A percentile compares a stretch with the other conserved stretches of the same genome.
Evolutionary conservation across 2,329 filamentous ascomycete genomes (phyloP).

Genomic region (Xylariaceae sp.): DNA sequence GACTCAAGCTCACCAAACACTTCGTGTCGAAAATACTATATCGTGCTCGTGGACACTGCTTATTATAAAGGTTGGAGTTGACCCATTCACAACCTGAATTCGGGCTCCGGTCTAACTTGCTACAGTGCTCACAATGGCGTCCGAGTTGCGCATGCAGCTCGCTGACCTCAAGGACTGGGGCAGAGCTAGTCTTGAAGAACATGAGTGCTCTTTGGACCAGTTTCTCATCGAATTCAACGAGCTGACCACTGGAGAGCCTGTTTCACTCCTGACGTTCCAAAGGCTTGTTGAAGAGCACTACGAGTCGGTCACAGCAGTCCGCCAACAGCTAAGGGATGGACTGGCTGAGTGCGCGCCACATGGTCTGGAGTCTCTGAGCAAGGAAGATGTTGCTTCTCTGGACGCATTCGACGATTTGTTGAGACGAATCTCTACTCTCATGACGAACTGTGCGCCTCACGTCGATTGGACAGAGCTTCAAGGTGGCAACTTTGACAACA

Average conservation of each 20-base stretch:
- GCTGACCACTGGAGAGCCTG: not conserved
- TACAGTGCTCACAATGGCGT: constrained; percentile 10
- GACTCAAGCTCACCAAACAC: not conserved
- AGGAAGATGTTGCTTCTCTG: not conserved
- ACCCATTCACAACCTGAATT: not conserved
- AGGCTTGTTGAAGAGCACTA: constrained; percentile 10
- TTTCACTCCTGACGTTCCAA: constrained; percentile 8
- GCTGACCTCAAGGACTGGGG: constrained; percentile 1
- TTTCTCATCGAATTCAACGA: not conserved
- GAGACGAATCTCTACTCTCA: not conserved
- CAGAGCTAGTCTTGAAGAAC: not conserved
- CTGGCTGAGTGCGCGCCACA: not conserved
- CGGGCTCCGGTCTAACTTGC: not conserved
- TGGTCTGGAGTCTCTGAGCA: not conserved
- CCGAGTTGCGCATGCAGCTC: not conserved
- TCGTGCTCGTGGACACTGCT: not conserved
- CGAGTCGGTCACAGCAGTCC: not conserved
- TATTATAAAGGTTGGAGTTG: not conserved
- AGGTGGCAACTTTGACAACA: not conserved
- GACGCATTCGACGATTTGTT: constrained; percentile 5
- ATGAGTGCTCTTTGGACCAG: not conserved
- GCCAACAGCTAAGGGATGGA: not conserved
- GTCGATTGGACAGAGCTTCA: constrained; percentile 11
- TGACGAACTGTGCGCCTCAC: not conserved
- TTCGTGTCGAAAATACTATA: not conserved